Base-by-base conservation (phyloP, 225 moss, liverwort and hornwort species). In the Polytrichum formosum region DNA sequence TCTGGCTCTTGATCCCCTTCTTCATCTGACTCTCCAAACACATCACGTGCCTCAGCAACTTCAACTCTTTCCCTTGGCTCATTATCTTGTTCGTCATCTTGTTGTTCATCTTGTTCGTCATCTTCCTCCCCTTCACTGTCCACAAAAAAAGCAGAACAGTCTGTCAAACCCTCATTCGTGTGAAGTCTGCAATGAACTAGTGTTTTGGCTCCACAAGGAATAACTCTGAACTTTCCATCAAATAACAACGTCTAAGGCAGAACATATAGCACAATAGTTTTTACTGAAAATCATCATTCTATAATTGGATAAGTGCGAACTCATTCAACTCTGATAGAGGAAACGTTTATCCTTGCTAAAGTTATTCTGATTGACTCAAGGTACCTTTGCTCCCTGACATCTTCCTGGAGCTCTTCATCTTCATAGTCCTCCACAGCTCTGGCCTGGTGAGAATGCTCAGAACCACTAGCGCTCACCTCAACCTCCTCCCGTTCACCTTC, bases 21-120 rank as follows among this genome's bases (percentile, higher is more conserved):
- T 64, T 87, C 85, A 78, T 97, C 96, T 23, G 96, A 91, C 54
- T 94, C 96, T 33, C 96, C 96, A 77, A 97, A 97, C 56, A 97
- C 93, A 78, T 93, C 96, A 66, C 90, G 92, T 6, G 90, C 92
- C 79, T 88, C 86, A 30, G 93, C 84, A 68, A 89, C 87, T 72
- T 84, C 84, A 69, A 82, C 70, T 75, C 77, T 77, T 68, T 80
- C 82, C 70, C 77, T 75, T 46, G 75, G 77, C 55, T 79, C 84
- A 69, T 74, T 81, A 67, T 83, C 87, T 70, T 53, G 74, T 31
- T 64, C 74, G 27, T 79, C 85, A 26, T 85, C 78, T 46, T 53
- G 74, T 31, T 64, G 76, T 27, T 79, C 85, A 30, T 85, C 78
- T 46, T 82, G 87, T 72, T 86, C 91, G 20, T 92, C 90, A 69